A percentile compares a stretch with the other conserved stretches of the same genome.
phyloP scores from a whole-genome alignment of 257 asterid species.

The Solanum appendiculatum region DNA sequence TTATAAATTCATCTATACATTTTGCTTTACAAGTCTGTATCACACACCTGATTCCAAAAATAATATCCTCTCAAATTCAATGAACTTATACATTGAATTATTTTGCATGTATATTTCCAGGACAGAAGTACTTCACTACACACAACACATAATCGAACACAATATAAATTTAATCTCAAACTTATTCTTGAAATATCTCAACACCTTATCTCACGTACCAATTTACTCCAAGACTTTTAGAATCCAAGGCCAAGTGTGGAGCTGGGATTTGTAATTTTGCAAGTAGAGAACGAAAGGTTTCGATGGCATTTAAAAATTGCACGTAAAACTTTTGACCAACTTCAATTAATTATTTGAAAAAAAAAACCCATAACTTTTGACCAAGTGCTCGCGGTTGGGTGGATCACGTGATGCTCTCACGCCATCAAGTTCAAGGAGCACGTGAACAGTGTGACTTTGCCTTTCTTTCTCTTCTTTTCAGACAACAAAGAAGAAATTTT shows the following conservation, averaged over 20 bases:
- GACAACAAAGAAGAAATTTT: background rate
- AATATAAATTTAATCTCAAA: too few species aligned
- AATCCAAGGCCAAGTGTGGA: background rate
- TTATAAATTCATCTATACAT: background rate
- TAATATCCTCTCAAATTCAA: background rate
- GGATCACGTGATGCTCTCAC: background rate
- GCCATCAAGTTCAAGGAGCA: constrained; percentile 21
- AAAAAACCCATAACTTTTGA: background rate
- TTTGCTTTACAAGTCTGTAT: constrained; percentile 8
- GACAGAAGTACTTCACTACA: background rate
- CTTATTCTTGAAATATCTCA: background rate
- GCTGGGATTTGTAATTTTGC: background rate
- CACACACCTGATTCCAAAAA: background rate
- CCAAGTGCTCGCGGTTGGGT: background rate
- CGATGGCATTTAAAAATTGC: background rate
- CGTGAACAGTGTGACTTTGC: constrained; percentile 32
- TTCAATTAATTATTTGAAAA: background rate
- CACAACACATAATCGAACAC: too few species aligned
- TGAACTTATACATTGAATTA: background rate
- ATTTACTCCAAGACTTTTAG: background rate
- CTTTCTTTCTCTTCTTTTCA: background rate
- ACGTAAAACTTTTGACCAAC: background rate
- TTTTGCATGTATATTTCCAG: background rate
- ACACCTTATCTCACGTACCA: too few species aligned
- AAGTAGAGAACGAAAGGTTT: background rate